These are phyloP conservation scores for Phyllostachys edulis DNA, from an alignment of 176 grass and related monocot genomes.

Conservation along the genomic window DNA sequence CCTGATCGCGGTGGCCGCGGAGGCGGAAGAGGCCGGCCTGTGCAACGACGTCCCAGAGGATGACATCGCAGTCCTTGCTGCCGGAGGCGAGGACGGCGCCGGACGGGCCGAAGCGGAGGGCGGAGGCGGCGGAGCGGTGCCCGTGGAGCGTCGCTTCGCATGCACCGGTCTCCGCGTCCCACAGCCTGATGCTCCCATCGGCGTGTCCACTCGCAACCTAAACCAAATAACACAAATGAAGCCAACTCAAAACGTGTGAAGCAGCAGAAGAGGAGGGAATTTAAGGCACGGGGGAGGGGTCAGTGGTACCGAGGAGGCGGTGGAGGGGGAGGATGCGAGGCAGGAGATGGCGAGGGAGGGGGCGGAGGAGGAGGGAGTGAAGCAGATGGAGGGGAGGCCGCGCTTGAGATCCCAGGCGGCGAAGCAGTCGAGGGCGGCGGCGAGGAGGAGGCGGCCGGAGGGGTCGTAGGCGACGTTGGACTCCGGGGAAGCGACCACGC, in stretches of 20 bases:
- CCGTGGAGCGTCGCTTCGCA: slow-evolving; percentile 90
- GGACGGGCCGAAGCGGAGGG: slow-evolving; percentile 57
- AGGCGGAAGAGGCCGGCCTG: slow-evolving; percentile 83
- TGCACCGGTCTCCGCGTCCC: slow-evolving; percentile 72
- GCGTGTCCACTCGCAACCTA: slow-evolving; percentile 91
- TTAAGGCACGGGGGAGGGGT: background rate
- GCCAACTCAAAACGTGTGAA: background rate
- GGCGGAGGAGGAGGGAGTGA: slow-evolving; percentile 41
- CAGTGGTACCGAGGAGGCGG: slow-evolving; percentile 53
- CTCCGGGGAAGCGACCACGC: slow-evolving; percentile 71
- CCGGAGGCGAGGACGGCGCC: slow-evolving; percentile 77
- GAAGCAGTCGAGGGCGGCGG: slow-evolving; percentile 75
- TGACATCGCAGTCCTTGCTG: slow-evolving; percentile 90
- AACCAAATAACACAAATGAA: slow-evolving; percentile 15
- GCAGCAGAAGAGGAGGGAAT: background rate
- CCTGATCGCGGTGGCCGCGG: slow-evolving; percentile 90
- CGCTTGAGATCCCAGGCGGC: slow-evolving; percentile 88
- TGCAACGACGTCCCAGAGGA: slow-evolving; percentile 85
- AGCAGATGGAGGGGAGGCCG: slow-evolving; percentile 61
- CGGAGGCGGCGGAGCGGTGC: slow-evolving; percentile 74
- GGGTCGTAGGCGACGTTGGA: slow-evolving; percentile 81
- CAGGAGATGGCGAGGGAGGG: slow-evolving; percentile 50
- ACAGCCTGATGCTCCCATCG: slow-evolving; percentile 85
- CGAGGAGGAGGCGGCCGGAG: slow-evolving; percentile 74
- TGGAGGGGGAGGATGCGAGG: slow-evolving; percentile 51